Base-by-base conservation (phyloP, 2,329 filamentous ascomycete species). In the Fusarium brevicatenulatum region DNA sequence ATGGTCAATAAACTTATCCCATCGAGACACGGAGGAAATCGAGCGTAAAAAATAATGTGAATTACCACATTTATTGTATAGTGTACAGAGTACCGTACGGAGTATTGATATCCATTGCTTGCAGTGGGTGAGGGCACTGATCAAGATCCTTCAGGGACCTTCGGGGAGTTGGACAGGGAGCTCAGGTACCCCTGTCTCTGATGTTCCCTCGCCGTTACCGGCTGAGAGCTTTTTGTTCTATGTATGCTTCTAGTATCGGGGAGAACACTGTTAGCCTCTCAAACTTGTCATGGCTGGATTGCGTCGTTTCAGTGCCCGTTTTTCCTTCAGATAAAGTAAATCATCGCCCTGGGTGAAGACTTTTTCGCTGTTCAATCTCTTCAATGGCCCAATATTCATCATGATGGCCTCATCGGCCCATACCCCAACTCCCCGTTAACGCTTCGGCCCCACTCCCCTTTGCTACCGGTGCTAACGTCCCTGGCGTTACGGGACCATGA, bases 401-500 rank as follows among this genome's bases (percentile, higher is more conserved):
- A 60, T 30, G 37, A 58, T 71, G 59, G 57, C 57, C 70, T 73
- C 66, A 68, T 73, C 44, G 50, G 34, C 30, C 66, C 61, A 55
- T 60, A 7, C 34, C n/a, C 8, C 52, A 73, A 73, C 71, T 73
- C 71, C 71, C 71, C 67, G 70, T 63, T 63, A 37, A 23, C 42
- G 46, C 54, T 19, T 19, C 50, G 46, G 71, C 60, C 71, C 68
- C 71, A 72, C 71, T 63, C 62, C 47, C 58, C 71, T 46, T 32
- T 23, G 50, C 56, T 69, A 62, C 53, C 46, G 50, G 37, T 63
- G 28, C 23, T 68, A 68, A 69, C 28, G 57, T 64, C 39, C 53
- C 58, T 40, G 60, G 23, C 37, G 37, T 18, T 28, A 25, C 37
- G 30, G 47, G 32, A 62, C 60, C 36, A 30, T 32, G 11, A 43